phyloP scores from a whole-genome alignment of 2,329 filamentous ascomycete genomes.

The Exophiala mesophila region DNA sequence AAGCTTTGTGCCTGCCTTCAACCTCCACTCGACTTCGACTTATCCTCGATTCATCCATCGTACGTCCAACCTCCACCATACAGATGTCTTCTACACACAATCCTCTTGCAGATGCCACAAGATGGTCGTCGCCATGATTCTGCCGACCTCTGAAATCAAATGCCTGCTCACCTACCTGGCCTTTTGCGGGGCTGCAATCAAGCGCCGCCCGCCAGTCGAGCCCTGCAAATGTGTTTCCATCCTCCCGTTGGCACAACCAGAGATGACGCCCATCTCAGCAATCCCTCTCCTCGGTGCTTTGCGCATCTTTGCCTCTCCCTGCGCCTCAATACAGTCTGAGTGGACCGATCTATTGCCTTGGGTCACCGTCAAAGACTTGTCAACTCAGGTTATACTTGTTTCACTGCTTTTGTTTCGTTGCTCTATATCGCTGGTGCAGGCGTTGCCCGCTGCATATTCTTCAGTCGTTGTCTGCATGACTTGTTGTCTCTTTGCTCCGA shows the following conservation, averaged over 20 bases:
- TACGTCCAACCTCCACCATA: neutral
- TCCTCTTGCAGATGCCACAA: conserved; percentile 18
- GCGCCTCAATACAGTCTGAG: conserved; percentile 16
- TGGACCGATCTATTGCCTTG: conserved; percentile 9
- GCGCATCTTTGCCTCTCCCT: conserved; percentile 11
- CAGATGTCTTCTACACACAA: conserved; percentile 2
- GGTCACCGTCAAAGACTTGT: conserved; percentile 4
- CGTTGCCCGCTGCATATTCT: too few species aligned
- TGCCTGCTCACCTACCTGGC: conserved; percentile 12
- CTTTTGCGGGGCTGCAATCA: conserved; percentile 24
- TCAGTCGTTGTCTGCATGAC: neutral
- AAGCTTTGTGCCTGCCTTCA: conserved; percentile 15
- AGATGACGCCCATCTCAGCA: conserved; percentile 13
- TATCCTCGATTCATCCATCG: conserved; percentile 7
- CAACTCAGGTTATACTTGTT: conserved; percentile 12
- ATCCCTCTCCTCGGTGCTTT: conserved; percentile 9
- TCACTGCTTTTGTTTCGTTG: conserved; percentile 16
- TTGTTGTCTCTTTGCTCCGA: conserved; percentile 1
- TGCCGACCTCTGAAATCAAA: conserved; percentile 6
- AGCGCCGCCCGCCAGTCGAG: conserved; percentile 19
- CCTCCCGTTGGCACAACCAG: conserved; percentile 23
- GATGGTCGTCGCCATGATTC: conserved; percentile 16
- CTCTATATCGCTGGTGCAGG: too few species aligned
- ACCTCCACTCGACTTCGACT: conserved; percentile 9
- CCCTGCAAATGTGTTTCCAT: conserved; percentile 19